Evolutionary conservation across 495 filamentous ascomycete species (phyloP).

Genomic region (Podospora didyma): DNA sequence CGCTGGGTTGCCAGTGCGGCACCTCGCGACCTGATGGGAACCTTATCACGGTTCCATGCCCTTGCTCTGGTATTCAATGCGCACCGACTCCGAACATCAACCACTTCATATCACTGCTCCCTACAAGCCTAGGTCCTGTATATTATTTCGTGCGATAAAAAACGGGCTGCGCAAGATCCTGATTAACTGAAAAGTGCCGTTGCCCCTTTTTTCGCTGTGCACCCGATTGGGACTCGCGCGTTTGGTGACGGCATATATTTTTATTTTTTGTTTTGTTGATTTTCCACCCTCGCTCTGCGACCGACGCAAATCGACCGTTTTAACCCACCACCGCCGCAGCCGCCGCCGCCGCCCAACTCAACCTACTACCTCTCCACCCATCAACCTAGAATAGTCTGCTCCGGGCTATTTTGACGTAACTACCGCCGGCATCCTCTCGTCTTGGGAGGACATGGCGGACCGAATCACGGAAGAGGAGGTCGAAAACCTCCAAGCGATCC

Average conservation of each 20-base stretch:
- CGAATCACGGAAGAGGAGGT: constrained; percentile 61
- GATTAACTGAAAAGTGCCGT: not conserved
- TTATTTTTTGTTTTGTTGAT: constrained; percentile 26
- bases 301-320: not conserved
- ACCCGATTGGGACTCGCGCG: not conserved
- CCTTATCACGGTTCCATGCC: not conserved
- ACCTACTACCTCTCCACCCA: not conserved
- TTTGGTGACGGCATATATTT: not conserved
- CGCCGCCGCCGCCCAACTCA: not conserved
- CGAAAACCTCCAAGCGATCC: constrained; percentile 53
- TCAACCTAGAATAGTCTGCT: not conserved
- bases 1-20: not conserved
- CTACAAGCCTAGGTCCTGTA: not conserved
- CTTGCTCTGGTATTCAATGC: no score
- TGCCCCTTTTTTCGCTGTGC: not conserved
- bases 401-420: constrained; percentile 21
- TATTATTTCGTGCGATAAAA: not conserved
- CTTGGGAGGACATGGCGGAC: constrained; percentile 42
- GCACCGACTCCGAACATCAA: constrained; percentile 7
- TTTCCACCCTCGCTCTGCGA: not conserved
- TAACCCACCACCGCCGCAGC: not conserved
- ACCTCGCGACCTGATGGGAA: not conserved
- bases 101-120: constrained; percentile 1
- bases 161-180: not conserved
- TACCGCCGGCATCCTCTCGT: constrained; percentile 20